These are phyloP conservation scores for Ustilago curta DNA, from an alignment of 1,284 basidiomycete genomes.

Conservation along the genomic window DNA sequence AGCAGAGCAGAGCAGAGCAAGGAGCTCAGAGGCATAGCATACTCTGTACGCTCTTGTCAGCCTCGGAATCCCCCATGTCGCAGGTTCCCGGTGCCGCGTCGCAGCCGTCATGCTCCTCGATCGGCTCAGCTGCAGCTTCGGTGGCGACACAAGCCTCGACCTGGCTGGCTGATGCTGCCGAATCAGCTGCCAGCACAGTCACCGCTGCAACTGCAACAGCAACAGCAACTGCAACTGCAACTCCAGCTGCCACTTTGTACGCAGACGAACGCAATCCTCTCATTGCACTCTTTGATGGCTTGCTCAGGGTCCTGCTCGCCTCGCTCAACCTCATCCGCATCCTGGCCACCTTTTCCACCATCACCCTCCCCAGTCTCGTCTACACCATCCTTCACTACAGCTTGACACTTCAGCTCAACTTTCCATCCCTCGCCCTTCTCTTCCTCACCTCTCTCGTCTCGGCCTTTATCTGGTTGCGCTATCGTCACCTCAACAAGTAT, in stretches of 20 bases:
- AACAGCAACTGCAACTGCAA: no score
- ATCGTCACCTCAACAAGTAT: constrained; percentile 66
- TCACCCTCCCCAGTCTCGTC: constrained; percentile 63
- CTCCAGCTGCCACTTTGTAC: constrained; percentile 16
- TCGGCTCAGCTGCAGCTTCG: constrained; percentile 19
- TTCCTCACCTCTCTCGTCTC: constrained; percentile 47
- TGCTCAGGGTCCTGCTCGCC: constrained; percentile 57
- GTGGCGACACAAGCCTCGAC: constrained; percentile 16
- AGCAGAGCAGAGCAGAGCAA: not conserved
- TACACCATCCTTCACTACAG: constrained; percentile 65
- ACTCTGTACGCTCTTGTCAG: constrained; percentile 1
- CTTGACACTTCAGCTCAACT: constrained; percentile 67
- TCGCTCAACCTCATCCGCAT: constrained; percentile 58
- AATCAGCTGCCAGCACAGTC: constrained; percentile 5
- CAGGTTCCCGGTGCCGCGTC: constrained; percentile 31
- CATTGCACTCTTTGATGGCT: constrained; percentile 52
- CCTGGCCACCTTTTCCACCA: constrained; percentile 57
- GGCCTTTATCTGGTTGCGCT: constrained; percentile 70
- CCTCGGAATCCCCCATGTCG: constrained; percentile 28
- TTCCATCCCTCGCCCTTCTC: constrained; percentile 61
- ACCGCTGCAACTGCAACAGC: no score
- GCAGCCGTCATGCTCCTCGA: constrained; percentile 28
- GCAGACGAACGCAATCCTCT: constrained; percentile 47
- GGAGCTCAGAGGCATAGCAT: not conserved
- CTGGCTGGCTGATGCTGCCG: constrained; percentile 6